Percentiles rank a stretch among this genome's conserved stretches.
These are phyloP conservation scores for Quercus suber DNA, from an alignment of 306 rosid genomes.

Conservation along the genomic window DNA sequence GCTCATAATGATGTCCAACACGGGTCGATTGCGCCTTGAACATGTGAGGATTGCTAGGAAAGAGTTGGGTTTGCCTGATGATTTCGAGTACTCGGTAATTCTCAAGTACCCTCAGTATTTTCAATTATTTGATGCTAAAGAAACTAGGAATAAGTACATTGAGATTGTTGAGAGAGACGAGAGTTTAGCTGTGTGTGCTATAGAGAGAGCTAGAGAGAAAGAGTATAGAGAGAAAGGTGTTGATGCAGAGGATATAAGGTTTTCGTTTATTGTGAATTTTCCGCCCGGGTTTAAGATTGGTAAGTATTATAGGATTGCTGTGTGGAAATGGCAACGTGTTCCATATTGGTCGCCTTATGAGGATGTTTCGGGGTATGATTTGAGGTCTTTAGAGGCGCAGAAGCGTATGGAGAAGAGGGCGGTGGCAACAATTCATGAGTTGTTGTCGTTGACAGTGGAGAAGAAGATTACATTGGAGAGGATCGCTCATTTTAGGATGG, in stretches of 20 bases:
- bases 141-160: conserved; percentile 78
- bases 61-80: conserved; percentile 73
- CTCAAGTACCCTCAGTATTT: conserved; percentile 64
- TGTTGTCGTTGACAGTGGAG: conserved; percentile 77
- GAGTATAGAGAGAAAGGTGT: conserved; percentile 71
- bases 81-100: conserved; percentile 75
- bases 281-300: conserved; percentile 95
- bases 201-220: conserved; percentile 76
- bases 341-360: conserved; percentile 96
- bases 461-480: conserved; percentile 84
- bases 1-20: conserved; percentile 76
- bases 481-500: conserved; percentile 79
- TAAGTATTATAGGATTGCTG: conserved; percentile 69
- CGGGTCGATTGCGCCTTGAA: conserved; percentile 63
- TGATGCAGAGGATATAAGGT: conserved; percentile 75
- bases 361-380: conserved; percentile 67
- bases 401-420: conserved; percentile 88
- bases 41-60: conserved; percentile 77
- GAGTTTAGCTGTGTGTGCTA: conserved; percentile 48
- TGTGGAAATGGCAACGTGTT: conserved; percentile 90
- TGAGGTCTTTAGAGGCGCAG: conserved; percentile 87
- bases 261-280: conserved; percentile 68
- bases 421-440: conserved; percentile 74
- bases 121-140: conserved; percentile 62
- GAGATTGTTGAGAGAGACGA: conserved; percentile 57